A percentile compares a stretch with the other conserved stretches of the same genome.
phyloP scores from a whole-genome alignment of 1,284 basidiomycete genomes.

The Cystobasidium slooffiae region DNA sequence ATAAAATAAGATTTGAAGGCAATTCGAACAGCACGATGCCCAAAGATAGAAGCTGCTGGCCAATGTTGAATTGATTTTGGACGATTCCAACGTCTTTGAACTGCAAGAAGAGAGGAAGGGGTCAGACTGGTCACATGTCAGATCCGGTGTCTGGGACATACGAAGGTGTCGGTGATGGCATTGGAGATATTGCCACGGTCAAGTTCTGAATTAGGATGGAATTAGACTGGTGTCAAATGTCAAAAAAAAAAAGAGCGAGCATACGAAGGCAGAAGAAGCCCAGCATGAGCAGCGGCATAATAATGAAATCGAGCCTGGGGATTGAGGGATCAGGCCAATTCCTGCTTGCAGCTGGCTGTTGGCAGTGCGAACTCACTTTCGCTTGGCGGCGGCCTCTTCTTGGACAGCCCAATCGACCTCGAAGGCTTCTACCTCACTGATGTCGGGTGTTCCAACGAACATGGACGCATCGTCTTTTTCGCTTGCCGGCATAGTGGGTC shows the following conservation, averaged over 20 bases:
- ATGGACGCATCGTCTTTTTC: constrained; percentile 11
- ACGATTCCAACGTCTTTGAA: constrained; percentile 53
- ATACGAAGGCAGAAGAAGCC: constrained; percentile 55
- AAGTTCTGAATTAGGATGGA: constrained; percentile 10
- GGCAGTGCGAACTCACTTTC: constrained; percentile 39
- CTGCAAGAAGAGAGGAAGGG: neutral
- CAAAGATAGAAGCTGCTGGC: constrained; percentile 54
- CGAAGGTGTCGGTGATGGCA: constrained; percentile 52
- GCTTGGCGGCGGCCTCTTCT: constrained; percentile 44
- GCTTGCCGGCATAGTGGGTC: constrained; percentile 3
- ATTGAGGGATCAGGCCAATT: constrained; percentile 35
- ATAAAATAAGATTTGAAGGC: constrained; percentile 54
- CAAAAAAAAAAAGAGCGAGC: neutral
- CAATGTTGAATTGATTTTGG: constrained; percentile 56
- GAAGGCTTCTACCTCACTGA: constrained; percentile 30
- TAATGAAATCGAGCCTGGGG: constrained; percentile 51
- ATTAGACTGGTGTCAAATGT: neutral
- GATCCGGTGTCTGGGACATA: neutral
- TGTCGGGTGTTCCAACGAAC: constrained; percentile 8
- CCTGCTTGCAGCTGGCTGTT: neutral
- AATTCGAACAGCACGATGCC: constrained; percentile 56
- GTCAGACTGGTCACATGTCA: neutral
- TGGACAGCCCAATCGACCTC: constrained; percentile 41
- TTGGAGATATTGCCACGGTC: constrained; percentile 52
- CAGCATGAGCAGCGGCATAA: constrained; percentile 53